These are phyloP conservation scores for Phytopythium cucurbitacearum DNA, from an alignment of 352 stramenopile species.

Conservation along the genomic window DNA sequence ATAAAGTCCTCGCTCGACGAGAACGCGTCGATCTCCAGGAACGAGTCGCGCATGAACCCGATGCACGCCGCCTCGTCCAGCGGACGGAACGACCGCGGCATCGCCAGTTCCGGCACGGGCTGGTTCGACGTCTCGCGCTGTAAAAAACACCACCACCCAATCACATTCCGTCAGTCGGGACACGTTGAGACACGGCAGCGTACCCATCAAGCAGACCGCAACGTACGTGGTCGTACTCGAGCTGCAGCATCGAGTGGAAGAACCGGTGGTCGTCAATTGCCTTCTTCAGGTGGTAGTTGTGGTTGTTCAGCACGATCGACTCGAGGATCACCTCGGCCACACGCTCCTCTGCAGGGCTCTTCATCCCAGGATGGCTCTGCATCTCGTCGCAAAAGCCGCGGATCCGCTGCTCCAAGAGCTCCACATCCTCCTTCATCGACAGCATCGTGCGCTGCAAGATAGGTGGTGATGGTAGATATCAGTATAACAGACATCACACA, in stretches of 20 bases:
- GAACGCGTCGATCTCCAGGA: conserved; percentile 44
- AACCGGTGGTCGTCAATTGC: conserved; percentile 48
- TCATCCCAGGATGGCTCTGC: conserved; percentile 2
- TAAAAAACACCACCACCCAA: background rate
- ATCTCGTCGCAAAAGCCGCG: conserved; percentile 25
- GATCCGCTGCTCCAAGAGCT: conserved; percentile 29
- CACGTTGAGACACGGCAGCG: no score
- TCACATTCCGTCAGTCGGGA: no score
- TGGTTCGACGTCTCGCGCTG: conserved; percentile 31
- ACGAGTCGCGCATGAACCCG: conserved; percentile 45
- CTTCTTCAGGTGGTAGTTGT: conserved; percentile 47
- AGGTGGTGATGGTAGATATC: background rate
- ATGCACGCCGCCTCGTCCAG: conserved; percentile 34
- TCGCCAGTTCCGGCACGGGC: conserved; percentile 23
- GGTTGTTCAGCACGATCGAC: conserved; percentile 35
- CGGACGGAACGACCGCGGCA: conserved; percentile 28
- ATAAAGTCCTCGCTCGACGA: conserved; percentile 44
- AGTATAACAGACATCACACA: conserved; percentile 1
- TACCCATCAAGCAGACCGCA: background rate
- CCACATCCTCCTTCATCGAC: conserved; percentile 47
- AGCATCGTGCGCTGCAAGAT: conserved; percentile 35
- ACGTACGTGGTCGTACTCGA: conserved; percentile 61
- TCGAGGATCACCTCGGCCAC: conserved; percentile 37
- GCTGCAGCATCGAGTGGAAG: conserved; percentile 57
- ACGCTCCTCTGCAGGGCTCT: conserved; percentile 15